Evolutionary conservation across 2,329 filamentous ascomycete species (phyloP).

Genomic region (Neophaeococcomyces aloes): DNA sequence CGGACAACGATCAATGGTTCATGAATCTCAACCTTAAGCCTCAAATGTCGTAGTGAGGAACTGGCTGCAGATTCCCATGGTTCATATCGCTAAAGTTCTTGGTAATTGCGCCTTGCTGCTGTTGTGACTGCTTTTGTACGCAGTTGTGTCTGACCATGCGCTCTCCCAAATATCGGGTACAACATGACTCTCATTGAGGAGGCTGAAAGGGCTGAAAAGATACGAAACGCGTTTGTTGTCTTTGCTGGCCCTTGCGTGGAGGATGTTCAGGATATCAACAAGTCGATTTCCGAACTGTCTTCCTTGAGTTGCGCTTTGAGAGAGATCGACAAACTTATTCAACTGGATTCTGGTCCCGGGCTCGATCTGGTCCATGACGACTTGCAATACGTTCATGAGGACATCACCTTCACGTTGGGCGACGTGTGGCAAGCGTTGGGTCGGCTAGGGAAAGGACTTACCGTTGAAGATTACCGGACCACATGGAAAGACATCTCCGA

Average conservation of each 20-base stretch:
- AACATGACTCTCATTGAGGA: constrained; percentile 33
- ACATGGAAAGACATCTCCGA: constrained; percentile 41
- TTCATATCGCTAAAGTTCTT: background rate
- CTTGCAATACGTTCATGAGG: constrained; percentile 39
- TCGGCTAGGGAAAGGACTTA: constrained; percentile 25
- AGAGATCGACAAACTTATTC: constrained; percentile 36
- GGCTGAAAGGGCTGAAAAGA: constrained; percentile 43
- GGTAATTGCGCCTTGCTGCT: constrained; percentile 3
- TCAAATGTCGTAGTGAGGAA: constrained; percentile 2
- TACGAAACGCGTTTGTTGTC: constrained; percentile 31
- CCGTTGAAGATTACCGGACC: constrained; percentile 30
- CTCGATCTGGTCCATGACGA: constrained; percentile 33
- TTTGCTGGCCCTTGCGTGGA: constrained; percentile 41
- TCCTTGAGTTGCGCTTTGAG: constrained; percentile 43
- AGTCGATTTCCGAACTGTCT: constrained; percentile 45
- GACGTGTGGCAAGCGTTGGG: constrained; percentile 40
- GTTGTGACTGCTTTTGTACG: background rate
- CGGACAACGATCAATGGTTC: constrained; percentile 37
- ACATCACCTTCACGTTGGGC: constrained; percentile 41
- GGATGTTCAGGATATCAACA: constrained; percentile 44
- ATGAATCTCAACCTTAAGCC: constrained; percentile 54
- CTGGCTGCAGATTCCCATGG: background rate
- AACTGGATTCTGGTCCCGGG: constrained; percentile 24
- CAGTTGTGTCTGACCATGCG: background rate
- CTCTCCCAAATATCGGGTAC: background rate